Percentiles rank a stretch among this genome's conserved stretches.
These are phyloP conservation scores for Coniochaeta pulveracea DNA, from an alignment of 2,329 filamentous ascomycete species.

Conservation along the genomic window DNA sequence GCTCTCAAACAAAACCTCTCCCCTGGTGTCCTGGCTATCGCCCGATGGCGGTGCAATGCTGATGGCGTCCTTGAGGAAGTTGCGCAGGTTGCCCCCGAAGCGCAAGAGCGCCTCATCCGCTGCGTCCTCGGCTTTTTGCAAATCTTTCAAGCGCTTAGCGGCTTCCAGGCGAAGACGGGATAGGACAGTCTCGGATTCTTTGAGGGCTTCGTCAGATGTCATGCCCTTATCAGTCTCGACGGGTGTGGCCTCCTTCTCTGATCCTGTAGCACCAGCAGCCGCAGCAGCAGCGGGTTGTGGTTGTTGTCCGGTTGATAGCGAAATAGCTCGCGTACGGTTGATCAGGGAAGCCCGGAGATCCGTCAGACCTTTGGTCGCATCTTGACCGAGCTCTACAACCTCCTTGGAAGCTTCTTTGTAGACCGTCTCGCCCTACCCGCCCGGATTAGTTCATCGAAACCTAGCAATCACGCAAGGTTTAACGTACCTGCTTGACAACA, in stretches of 20 bases:
- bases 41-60: conserved; percentile 66
- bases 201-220: conserved; percentile 29
- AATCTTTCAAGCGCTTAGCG: conserved; percentile 72
- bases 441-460: too few relatives aligned
- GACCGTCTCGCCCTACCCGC: conserved; percentile 57
- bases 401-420: conserved; percentile 85
- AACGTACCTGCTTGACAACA: conserved; percentile 81
- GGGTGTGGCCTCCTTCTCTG: conserved; percentile 30
- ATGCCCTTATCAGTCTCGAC: conserved; percentile 27
- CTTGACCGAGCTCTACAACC: conserved; percentile 64
- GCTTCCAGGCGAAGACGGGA: conserved; percentile 67
- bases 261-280: conserved; percentile 16
- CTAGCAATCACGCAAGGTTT: too few relatives aligned
- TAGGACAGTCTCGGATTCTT: conserved; percentile 54
- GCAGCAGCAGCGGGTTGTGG: conserved; percentile 13
- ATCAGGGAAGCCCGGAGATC: conserved; percentile 58
- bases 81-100: conserved; percentile 80
- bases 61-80: conserved; percentile 85
- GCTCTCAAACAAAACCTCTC: conserved; percentile 77
- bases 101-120: conserved; percentile 90
- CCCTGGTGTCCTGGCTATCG: conserved; percentile 32
- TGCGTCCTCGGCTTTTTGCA: conserved; percentile 87
- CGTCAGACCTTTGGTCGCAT: conserved; percentile 71
- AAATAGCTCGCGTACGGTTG: conserved; percentile 63
- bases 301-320: conserved; percentile 39